Percentiles rank a stretch among this genome's conserved stretches.
These are phyloP conservation scores for Conticribra weissflogii DNA, from an alignment of 108 stramenopile genomes.

Conservation along the genomic window DNA sequence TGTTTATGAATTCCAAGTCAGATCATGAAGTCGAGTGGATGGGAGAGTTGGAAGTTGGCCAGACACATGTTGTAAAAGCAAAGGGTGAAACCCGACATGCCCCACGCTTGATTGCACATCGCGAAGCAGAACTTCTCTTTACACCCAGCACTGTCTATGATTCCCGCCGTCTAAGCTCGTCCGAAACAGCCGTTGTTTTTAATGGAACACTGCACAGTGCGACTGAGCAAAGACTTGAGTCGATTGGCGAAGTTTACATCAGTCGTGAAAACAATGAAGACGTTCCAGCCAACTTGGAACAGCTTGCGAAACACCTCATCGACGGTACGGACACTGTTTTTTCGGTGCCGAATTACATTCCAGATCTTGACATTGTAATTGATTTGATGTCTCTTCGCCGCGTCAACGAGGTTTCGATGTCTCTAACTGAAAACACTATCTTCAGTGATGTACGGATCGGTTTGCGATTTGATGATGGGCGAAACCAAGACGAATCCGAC, in stretches of 20 bases:
- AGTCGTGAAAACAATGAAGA: slow-evolving; percentile 2
- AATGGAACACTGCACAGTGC: not conserved
- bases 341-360: slow-evolving; percentile 6
- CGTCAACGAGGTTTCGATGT: not conserved
- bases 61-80: slow-evolving; percentile 29
- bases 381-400: slow-evolving; percentile 11
- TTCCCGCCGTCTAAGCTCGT: not conserved
- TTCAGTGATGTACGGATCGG: not conserved
- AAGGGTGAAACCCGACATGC: slow-evolving; percentile 17
- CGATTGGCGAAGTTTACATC: slow-evolving; percentile 7
- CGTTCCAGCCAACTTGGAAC: not conserved
- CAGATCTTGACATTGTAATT: slow-evolving; percentile 2
- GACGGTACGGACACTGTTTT: slow-evolving; percentile 1
- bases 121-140: slow-evolving; percentile 27
- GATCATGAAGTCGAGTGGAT: slow-evolving; percentile 15
- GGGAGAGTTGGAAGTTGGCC: slow-evolving; percentile 13
- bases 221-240: slow-evolving; percentile 11
- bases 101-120: slow-evolving; percentile 16
- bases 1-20: not conserved
- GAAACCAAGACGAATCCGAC: slow-evolving; percentile 15
- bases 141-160: slow-evolving; percentile 5
- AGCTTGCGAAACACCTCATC: slow-evolving; percentile 4
- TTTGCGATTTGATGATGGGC: slow-evolving; percentile 12
- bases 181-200: not conserved
- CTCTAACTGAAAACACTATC: not conserved